phyloP scores from a whole-genome alignment of 1,139 yeast species.

The Lizanozyma gosingica region DNA sequence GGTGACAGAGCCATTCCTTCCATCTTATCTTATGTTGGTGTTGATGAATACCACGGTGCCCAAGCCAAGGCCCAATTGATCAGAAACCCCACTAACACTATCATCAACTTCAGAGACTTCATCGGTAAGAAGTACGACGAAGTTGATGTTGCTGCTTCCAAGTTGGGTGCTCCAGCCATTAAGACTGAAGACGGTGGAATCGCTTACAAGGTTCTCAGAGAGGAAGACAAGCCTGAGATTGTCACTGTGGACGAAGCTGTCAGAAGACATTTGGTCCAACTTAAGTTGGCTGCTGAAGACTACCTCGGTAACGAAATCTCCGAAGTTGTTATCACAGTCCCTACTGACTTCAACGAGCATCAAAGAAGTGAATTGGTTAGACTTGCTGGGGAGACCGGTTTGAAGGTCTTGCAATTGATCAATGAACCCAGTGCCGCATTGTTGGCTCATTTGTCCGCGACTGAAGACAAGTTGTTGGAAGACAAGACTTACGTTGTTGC shows the following conservation, averaged over 20 bases:
- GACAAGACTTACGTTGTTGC: slow-evolving; percentile 89
- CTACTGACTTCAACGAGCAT: slow-evolving; percentile 72
- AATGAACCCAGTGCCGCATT: slow-evolving; percentile 93
- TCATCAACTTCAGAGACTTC: slow-evolving; percentile 88
- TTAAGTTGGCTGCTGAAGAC: slow-evolving; percentile 86
- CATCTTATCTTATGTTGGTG: slow-evolving; percentile 82
- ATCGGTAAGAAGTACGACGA: slow-evolving; percentile 68
- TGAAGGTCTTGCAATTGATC: slow-evolving; percentile 77
- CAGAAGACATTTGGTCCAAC: slow-evolving; percentile 73
- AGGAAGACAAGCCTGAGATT: slow-evolving; percentile 31
- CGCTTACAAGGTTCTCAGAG: slow-evolving; percentile 54
- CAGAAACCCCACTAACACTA: slow-evolving; percentile 83
- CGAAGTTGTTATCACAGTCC: slow-evolving; percentile 83
- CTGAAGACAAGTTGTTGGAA: slow-evolving; percentile 46
- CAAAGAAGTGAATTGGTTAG: slow-evolving; percentile 60
- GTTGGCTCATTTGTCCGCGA: slow-evolving; percentile 58
- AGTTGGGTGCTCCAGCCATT: slow-evolving; percentile 66
- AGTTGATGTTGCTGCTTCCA: slow-evolving; percentile 54
- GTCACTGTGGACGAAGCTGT: slow-evolving; percentile 71
- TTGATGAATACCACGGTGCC: slow-evolving; percentile 94
- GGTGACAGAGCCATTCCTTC: slow-evolving; percentile 98
- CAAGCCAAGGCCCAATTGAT: slow-evolving; percentile 91
- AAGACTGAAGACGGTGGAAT: slow-evolving; percentile 56
- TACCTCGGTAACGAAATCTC: slow-evolving; percentile 76
- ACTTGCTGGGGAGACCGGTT: slow-evolving; percentile 63